These are phyloP conservation scores for Chalara sp. DNA, from an alignment of 2,329 filamentous ascomycete species.

Conservation along the genomic window DNA sequence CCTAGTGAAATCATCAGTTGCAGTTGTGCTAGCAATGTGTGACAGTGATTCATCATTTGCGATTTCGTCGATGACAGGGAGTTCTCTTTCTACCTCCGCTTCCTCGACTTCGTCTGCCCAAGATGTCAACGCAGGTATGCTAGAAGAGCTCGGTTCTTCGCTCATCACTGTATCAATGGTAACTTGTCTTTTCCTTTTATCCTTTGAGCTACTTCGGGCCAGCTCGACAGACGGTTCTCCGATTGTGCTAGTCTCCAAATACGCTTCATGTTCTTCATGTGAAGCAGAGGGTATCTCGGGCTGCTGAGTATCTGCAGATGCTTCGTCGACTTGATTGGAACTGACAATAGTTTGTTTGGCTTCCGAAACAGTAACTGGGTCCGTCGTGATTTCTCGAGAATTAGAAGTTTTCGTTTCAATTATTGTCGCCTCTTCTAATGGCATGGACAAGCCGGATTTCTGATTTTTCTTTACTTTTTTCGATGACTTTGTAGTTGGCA, in stretches of 20 bases:
- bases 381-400: not conserved
- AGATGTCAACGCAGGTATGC: constrained; percentile 13
- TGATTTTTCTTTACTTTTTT: constrained; percentile 20
- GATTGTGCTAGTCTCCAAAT: too few species aligned
- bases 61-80: constrained; percentile 23
- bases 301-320: not conserved
- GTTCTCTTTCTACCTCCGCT: constrained; percentile 19
- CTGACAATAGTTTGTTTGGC: not conserved
- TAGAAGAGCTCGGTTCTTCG: constrained; percentile 5
- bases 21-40: constrained; percentile 20
- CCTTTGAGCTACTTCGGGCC: constrained; percentile 18
- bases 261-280: constrained; percentile 1
- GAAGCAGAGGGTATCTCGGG: not conserved
- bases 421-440: not conserved
- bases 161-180: constrained; percentile 10
- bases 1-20: constrained; percentile 20
- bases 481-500: constrained; percentile 8
- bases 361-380: not conserved
- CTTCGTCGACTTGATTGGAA: not conserved
- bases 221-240: constrained; percentile 2
- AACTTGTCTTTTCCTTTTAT: constrained; percentile 26
- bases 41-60: constrained; percentile 24
- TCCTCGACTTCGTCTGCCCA: constrained; percentile 26
- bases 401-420: not conserved
- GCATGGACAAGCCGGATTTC: constrained; percentile 4